phyloP scores from a whole-genome alignment of 2,329 filamentous ascomycete species.

The Epichloe typhina region DNA sequence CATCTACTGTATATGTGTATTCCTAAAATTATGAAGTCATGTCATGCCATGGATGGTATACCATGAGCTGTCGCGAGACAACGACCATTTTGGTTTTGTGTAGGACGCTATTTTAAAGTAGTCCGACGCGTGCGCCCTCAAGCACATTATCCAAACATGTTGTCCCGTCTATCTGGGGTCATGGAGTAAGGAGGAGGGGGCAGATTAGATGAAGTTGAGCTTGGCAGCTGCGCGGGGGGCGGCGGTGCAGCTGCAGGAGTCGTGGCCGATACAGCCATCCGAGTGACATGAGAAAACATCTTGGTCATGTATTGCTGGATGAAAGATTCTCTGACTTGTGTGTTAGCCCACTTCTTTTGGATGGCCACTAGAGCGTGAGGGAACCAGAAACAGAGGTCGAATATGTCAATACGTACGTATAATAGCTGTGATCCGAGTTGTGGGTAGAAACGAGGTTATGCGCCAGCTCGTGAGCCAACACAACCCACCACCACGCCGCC shows the following conservation, averaged over 20 bases:
- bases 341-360: slow-evolving; percentile 2
- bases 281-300: slow-evolving; percentile 44
- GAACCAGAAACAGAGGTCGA: not conserved
- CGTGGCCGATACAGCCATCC: slow-evolving; percentile 13
- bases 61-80: too few relatives aligned
- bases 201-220: slow-evolving; percentile 4
- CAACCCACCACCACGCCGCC: slow-evolving; percentile 82
- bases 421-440: slow-evolving; percentile 68
- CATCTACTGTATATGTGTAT: not conserved
- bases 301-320: slow-evolving; percentile 64
- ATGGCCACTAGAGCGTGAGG: not conserved
- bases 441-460: slow-evolving; percentile 81
- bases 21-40: not conserved
- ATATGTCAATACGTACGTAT: slow-evolving; percentile 41
- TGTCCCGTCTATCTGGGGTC: slow-evolving; percentile 4
- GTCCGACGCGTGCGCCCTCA: not conserved
- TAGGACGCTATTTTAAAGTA: too few relatives aligned
- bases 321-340: slow-evolving; percentile 49
- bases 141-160: slow-evolving; percentile 7
- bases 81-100: too few relatives aligned
- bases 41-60: not conserved
- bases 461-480: slow-evolving; percentile 88
- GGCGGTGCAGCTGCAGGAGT: slow-evolving; percentile 4
- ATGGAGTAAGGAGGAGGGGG: slow-evolving; percentile 14
- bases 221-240: not conserved